phyloP scores from a whole-genome alignment of 1,284 basidiomycete species.

The Pterula multifida region DNA sequence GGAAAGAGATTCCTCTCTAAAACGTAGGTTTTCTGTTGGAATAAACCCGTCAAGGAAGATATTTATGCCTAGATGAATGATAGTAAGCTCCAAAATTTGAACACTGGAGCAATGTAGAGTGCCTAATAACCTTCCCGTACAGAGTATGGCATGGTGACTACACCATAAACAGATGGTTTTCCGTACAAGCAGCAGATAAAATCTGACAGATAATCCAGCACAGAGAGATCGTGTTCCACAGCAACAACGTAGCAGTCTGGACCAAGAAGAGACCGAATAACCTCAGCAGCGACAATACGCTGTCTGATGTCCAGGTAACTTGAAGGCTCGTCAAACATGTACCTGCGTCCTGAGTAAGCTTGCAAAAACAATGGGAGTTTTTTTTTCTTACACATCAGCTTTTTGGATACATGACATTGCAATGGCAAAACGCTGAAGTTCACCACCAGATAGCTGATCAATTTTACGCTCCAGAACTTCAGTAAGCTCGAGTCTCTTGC shows the following conservation, averaged over 20 bases:
- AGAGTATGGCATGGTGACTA: conserved; percentile 95
- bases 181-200: conserved; percentile 96
- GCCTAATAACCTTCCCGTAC: conserved; percentile 76
- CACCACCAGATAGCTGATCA: conserved; percentile 82
- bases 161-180: conserved; percentile 93
- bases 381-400: conserved; percentile 72
- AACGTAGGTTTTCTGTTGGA: conserved; percentile 95
- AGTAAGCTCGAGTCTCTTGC: conserved; percentile 76
- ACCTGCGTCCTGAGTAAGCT: conserved; percentile 30
- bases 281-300: conserved; percentile 89
- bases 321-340: conserved; percentile 97
- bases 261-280: conserved; percentile 77
- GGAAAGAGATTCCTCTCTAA: conserved; percentile 85
- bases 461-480: conserved; percentile 80
- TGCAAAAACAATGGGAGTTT: conserved; percentile 5
- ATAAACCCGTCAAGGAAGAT: conserved; percentile 97
- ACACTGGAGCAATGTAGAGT: conserved; percentile 1
- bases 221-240: conserved; percentile 95
- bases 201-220: conserved; percentile 94
- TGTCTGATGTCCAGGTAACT: conserved; percentile 95
- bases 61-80: conserved; percentile 65
- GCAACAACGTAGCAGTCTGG: conserved; percentile 86
- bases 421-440: conserved; percentile 92
- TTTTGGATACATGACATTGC: conserved; percentile 87
- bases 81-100: conserved; percentile 7